These are phyloP conservation scores for Breviolum minutum DNA, from an alignment of 73 alveolate species.

Conservation along the genomic window DNA sequence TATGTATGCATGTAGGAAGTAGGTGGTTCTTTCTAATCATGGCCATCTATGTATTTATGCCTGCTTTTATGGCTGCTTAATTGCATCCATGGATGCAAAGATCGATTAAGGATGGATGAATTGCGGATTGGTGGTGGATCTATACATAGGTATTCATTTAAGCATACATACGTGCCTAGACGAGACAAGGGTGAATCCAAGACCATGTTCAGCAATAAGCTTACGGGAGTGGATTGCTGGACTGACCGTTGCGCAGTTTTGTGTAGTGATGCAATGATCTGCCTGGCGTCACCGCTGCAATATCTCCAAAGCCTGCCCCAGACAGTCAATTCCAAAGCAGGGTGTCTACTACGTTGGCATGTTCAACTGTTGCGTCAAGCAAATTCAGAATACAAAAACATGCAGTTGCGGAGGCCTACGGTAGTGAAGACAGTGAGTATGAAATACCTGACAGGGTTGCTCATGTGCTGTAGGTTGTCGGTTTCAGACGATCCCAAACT, in stretches of 20 bases:
- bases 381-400: too few species aligned
- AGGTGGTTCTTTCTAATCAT: too few species aligned
- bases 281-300: conserved; percentile 89
- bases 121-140: too few species aligned
- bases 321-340: neutral
- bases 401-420: conserved; percentile 33
- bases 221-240: too few species aligned
- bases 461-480: neutral
- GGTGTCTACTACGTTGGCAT: neutral
- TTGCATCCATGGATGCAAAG: too few species aligned
- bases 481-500: neutral
- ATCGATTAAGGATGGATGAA: too few species aligned
- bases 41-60: too few species aligned
- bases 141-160: neutral
- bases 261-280: neutral
- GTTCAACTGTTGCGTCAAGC: neutral
- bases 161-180: neutral
- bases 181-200: neutral
- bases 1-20: neutral
- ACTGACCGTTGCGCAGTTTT: neutral
- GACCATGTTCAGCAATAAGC: neutral
- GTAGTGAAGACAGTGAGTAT: conserved; percentile 80
- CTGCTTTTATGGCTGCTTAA: too few species aligned
- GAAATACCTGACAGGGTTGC: conserved; percentile 35
- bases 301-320: conserved; percentile 77